These are phyloP conservation scores for Yarrowia bubula DNA, from an alignment of 805 yeast species.

Conservation along the genomic window DNA sequence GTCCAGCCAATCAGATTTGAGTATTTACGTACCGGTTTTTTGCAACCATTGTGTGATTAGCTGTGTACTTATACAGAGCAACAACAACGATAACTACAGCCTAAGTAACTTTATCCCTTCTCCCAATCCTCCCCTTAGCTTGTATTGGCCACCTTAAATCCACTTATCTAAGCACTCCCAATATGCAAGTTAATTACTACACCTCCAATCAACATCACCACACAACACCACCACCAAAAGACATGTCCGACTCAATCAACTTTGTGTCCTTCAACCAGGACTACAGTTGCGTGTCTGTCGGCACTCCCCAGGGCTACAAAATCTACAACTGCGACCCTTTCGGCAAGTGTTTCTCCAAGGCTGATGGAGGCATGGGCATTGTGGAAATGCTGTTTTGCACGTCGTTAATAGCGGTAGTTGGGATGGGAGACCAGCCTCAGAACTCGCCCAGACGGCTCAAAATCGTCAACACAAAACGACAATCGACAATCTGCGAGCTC, in stretches of 20 bases:
- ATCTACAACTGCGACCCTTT: constrained; percentile 88
- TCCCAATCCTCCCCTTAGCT: too few relatives aligned
- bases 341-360: constrained; percentile 60
- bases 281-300: constrained; percentile 73
- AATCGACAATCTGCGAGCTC: constrained; percentile 76
- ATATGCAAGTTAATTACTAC: constrained; percentile 19
- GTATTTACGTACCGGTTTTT: not conserved
- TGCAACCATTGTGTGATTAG: not conserved
- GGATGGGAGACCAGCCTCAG: constrained; percentile 65
- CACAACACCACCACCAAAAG: not conserved
- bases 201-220: constrained; percentile 15
- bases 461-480: constrained; percentile 74
- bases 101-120: too few relatives aligned
- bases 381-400: constrained; percentile 92
- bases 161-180: not conserved
- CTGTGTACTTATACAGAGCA: not conserved
- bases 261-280: constrained; percentile 86
- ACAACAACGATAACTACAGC: not conserved
- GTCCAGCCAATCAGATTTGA: too few relatives aligned
- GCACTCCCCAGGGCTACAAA: constrained; percentile 60
- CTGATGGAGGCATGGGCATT: constrained; percentile 47
- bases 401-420: constrained; percentile 79
- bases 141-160: too few relatives aligned
- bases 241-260: constrained; percentile 39
- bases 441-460: constrained; percentile 73